Evolutionary conservation across 2,329 filamentous ascomycete species (phyloP).

Genomic region (Coniella vitis): DNA sequence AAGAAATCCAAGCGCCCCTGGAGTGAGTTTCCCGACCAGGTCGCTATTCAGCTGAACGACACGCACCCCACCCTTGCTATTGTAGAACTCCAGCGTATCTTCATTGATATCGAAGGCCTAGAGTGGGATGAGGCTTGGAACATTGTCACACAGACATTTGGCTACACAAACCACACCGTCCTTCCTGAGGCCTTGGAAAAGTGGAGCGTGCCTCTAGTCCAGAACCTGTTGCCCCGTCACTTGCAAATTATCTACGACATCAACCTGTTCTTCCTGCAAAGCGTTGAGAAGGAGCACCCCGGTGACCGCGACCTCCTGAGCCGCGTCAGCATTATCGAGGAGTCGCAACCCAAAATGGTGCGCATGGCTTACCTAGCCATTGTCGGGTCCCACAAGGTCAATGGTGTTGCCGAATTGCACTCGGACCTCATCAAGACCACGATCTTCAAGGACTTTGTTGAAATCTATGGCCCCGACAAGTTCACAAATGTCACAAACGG

Average conservation of each 20-base stretch:
- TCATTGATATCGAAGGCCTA: constrained; percentile 82
- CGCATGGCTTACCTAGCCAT: constrained; percentile 94
- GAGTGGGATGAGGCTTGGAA: constrained; percentile 91
- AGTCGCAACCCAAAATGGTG: constrained; percentile 94
- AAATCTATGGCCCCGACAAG: constrained; percentile 88
- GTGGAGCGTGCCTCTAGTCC: constrained; percentile 89
- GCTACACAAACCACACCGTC: constrained; percentile 98
- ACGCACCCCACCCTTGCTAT: constrained; percentile 95
- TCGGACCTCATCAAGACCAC: constrained; percentile 97
- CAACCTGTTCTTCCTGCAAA: constrained; percentile 88
- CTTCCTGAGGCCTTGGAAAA: constrained; percentile 96
- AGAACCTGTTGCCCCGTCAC: constrained; percentile 88
- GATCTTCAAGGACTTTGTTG: constrained; percentile 99
- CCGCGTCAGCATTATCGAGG: constrained; percentile 95
- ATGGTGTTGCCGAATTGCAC: constrained; percentile 94
- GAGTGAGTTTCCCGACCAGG: constrained; percentile 87
- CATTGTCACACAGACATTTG: constrained; percentile 72
- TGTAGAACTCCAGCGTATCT: constrained; percentile 88
- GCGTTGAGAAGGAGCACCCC: constrained; percentile 84
- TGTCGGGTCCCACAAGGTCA: constrained; percentile 98
- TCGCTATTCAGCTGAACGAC: constrained; percentile 96
- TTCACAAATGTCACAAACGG: constrained; percentile 99
- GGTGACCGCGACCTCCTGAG: constrained; percentile 78
- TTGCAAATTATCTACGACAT: constrained; percentile 98
- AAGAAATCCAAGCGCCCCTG: constrained; percentile 92